A percentile compares a stretch with the other conserved stretches of the same genome.
Evolutionary conservation across 2,329 filamentous ascomycete genomes (phyloP).

Genomic region (Passalora sequoiae): DNA sequence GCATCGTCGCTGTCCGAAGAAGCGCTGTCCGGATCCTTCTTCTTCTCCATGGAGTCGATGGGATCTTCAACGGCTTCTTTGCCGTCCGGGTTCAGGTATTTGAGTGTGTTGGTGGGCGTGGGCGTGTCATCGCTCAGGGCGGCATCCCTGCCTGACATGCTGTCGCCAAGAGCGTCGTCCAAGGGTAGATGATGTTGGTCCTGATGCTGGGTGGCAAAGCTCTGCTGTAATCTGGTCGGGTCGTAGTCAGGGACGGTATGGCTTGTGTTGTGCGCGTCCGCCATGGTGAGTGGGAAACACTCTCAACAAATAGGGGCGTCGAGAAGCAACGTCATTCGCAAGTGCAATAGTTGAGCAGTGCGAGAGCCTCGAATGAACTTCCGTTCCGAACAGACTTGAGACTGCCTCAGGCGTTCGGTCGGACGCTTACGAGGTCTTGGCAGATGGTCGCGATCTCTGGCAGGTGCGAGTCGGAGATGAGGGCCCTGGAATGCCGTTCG

Average conservation of each 20-base stretch:
- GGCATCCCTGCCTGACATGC: slow-evolving; percentile 7
- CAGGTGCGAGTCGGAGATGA: too few species aligned
- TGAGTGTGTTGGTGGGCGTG: slow-evolving; percentile 7
- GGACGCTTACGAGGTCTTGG: too few species aligned
- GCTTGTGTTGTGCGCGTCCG: slow-evolving; percentile 6
- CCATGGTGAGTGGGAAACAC: too few species aligned
- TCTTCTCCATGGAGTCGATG: slow-evolving; percentile 6
- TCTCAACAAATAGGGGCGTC: too few species aligned
- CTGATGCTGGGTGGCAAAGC: slow-evolving; percentile 13
- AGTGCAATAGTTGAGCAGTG: too few species aligned
- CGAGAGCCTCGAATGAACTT: too few species aligned
- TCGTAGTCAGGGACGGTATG: slow-evolving; percentile 14
- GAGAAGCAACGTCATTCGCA: too few species aligned
- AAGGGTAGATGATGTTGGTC: slow-evolving; percentile 7
- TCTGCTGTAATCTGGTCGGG: slow-evolving; percentile 10
- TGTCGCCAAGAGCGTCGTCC: slow-evolving; percentile 14
- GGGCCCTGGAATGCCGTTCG: too few species aligned
- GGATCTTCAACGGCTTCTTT: slow-evolving; percentile 26
- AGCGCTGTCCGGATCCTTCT: slow-evolving; percentile 13
- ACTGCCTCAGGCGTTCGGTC: too few species aligned
- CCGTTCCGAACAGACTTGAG: too few species aligned
- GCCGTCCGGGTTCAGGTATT: slow-evolving; percentile 26
- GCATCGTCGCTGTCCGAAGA: slow-evolving; percentile 12
- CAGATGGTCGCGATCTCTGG: too few species aligned
- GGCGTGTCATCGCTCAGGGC: slow-evolving; percentile 6